A percentile compares a stretch with the other conserved stretches of the same genome.
These are phyloP conservation scores for Ophiostoma fasciatum DNA, from an alignment of 2,329 filamentous ascomycete species.

Conservation along the genomic window DNA sequence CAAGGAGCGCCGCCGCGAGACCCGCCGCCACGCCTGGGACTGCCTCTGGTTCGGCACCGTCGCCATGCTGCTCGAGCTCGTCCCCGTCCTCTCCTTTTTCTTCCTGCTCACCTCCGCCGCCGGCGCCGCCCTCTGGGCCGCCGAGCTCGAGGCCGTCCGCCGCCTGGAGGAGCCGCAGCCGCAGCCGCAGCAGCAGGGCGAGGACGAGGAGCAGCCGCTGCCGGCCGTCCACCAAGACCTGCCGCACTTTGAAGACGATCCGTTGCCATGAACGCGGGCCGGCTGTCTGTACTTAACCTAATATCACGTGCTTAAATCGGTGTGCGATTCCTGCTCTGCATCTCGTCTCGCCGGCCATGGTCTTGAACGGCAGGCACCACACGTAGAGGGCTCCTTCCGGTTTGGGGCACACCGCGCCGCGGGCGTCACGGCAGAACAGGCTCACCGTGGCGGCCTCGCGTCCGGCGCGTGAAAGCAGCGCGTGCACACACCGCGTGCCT, in stretches of 20 bases:
- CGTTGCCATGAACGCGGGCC: too few species aligned
- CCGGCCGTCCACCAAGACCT: background rate
- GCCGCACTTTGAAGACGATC: constrained; percentile 14
- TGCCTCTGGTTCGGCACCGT: constrained; percentile 91
- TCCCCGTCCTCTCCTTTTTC: constrained; percentile 84
- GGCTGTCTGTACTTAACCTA: too few species aligned
- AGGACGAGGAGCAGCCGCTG: constrained; percentile 1
- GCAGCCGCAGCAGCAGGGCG: constrained; percentile 4
- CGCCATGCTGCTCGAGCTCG: constrained; percentile 60
- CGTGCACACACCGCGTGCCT: constrained; percentile 3
- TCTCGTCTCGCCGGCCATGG: too few species aligned
- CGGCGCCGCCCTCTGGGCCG: constrained; percentile 77
- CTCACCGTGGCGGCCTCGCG: background rate
- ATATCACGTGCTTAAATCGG: too few species aligned
- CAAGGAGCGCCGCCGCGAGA: constrained; percentile 56
- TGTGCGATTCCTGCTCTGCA: too few species aligned
- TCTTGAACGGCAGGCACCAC: too few species aligned
- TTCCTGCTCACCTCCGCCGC: constrained; percentile 79
- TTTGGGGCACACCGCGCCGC: background rate
- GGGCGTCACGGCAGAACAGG: background rate
- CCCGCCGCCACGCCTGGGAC: constrained; percentile 55
- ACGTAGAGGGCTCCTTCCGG: background rate
- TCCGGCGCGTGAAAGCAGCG: background rate
- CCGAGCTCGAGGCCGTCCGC: constrained; percentile 61
- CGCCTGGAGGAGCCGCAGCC: too few species aligned